Evolutionary conservation across 2,329 filamentous ascomycete species (phyloP).

Genomic region (Elsinoe fawcettii): DNA sequence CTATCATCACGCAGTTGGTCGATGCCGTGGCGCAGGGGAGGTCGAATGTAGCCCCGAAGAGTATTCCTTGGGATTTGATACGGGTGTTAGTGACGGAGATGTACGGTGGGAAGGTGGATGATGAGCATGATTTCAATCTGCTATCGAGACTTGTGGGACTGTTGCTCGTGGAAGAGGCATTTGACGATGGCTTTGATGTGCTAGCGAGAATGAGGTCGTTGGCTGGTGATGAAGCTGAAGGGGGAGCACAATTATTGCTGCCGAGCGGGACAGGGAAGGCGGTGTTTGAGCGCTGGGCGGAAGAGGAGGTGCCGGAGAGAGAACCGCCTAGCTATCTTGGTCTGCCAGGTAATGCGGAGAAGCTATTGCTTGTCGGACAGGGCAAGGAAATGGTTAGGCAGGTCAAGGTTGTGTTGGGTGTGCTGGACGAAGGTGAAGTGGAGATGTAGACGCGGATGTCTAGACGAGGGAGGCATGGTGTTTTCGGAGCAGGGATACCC

Average conservation of each 20-base stretch:
- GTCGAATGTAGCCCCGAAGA: conserved; percentile 86
- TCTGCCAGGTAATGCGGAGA: conserved; percentile 91
- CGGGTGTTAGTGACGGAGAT: conserved; percentile 85
- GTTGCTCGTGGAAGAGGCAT: conserved; percentile 79
- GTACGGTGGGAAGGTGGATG: conserved; percentile 95
- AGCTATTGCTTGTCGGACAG: conserved; percentile 80
- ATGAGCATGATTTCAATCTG: conserved; percentile 71
- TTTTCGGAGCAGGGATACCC: conserved; percentile 1
- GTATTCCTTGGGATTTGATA: conserved; percentile 95
- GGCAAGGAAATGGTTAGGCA: conserved; percentile 79
- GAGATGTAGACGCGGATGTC: conserved; percentile 46
- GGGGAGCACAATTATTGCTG: conserved; percentile 51
- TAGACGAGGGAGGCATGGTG: conserved; percentile 43
- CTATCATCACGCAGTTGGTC: conserved; percentile 93
- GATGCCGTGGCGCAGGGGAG: conserved; percentile 73
- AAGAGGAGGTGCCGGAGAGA: conserved; percentile 76
- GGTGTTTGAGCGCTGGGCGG: conserved; percentile 84
- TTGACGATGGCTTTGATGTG: conserved; percentile 69
- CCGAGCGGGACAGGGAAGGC: conserved; percentile 73
- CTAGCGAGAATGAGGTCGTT: conserved; percentile 46
- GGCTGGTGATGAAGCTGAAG: conserved; percentile 53
- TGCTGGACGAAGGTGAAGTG: conserved; percentile 91
- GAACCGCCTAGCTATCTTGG: conserved; percentile 95
- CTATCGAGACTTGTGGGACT: conserved; percentile 65
- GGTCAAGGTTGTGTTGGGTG: conserved; percentile 71